Evolutionary conservation across 1,139 yeast species (phyloP).

Genomic region (Candida sp.): DNA sequence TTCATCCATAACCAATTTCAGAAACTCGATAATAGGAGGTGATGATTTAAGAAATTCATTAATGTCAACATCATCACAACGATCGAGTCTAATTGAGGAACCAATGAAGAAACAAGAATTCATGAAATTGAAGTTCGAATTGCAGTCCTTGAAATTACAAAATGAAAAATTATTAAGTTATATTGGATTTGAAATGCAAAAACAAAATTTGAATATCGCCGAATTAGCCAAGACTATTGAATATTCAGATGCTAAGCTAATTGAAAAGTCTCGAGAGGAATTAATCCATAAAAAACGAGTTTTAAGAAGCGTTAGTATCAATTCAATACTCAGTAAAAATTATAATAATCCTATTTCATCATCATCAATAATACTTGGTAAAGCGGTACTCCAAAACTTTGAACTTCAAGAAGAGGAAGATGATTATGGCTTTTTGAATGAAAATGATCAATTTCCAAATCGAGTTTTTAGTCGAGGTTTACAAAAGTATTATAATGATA

Average conservation of each 20-base stretch:
- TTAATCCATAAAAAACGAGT: conserved; percentile 44
- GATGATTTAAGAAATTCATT: conserved; percentile 2
- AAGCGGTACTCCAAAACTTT: conserved; percentile 14
- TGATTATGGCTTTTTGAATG: conserved; percentile 35
- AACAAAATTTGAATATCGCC: conserved; percentile 42
- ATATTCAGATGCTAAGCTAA: conserved; percentile 54
- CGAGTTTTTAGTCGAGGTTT: conserved; percentile 30
- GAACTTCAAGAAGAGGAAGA: conserved; percentile 23
- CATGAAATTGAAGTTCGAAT: conserved; percentile 50
- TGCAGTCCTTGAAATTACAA: conserved; percentile 51
- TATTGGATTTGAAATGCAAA: conserved; percentile 56
- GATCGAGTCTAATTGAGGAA: conserved; percentile 30
- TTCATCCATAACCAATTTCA: conserved; percentile 1
- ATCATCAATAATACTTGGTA: conserved; percentile 12
- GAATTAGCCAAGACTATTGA: conserved; percentile 39
- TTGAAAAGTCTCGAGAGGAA: conserved; percentile 39
- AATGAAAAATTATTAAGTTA: conserved; percentile 55
- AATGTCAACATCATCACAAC: conserved; percentile 23
- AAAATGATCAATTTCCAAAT: conserved; percentile 23
- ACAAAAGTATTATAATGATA: conserved; percentile 19
- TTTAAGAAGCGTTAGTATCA: conserved; percentile 42
- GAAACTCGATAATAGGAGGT: conserved; percentile 2
- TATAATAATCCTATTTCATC: conserved; percentile 9
- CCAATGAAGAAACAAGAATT: conserved; percentile 42
- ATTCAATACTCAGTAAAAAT: conserved; percentile 33